phyloP scores from a whole-genome alignment of 495 filamentous ascomycete species.

The Aspergillus cristatus region DNA sequence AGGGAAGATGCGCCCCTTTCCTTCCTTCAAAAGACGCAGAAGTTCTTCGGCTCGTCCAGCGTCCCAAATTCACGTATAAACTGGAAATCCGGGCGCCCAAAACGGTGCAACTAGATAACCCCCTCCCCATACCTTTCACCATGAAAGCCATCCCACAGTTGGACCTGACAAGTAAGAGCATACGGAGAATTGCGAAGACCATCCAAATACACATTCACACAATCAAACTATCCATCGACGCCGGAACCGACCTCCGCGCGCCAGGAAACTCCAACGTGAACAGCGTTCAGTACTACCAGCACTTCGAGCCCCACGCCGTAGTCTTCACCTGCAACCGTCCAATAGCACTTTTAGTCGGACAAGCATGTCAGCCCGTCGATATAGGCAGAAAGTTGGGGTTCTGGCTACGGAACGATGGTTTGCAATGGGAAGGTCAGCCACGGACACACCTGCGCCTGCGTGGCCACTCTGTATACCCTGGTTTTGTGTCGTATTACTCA shows the following conservation, averaged over 20 bases:
- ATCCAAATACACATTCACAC: background rate
- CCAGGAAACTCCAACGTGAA: background rate
- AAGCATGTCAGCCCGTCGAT: too few relatives aligned
- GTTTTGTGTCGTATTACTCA: too few relatives aligned
- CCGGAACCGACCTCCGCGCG: background rate
- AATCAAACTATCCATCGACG: background rate
- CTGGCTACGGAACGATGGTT: too few relatives aligned
- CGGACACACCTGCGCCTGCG: too few relatives aligned
- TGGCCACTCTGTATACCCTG: too few relatives aligned
- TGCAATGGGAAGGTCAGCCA: too few relatives aligned
- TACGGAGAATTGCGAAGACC: too few relatives aligned
- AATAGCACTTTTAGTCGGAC: too few relatives aligned
- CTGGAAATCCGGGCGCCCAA: background rate
- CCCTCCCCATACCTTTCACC: background rate
- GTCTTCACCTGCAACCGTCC: too few relatives aligned
- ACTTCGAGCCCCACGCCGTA: too few relatives aligned
- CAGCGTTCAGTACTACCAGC: too few relatives aligned
- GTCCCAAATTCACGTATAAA: conserved; percentile 5
- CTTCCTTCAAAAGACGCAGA: conserved; percentile 4
- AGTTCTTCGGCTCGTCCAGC: conserved; percentile 9
- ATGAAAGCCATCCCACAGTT: background rate
- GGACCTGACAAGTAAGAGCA: background rate
- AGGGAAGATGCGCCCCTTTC: conserved; percentile 5
- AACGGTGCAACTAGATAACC: background rate
- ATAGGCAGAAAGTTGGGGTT: too few relatives aligned